These are phyloP conservation scores for Onygenales sp. DNA, from an alignment of 2,329 filamentous ascomycete species.

Conservation along the genomic window DNA sequence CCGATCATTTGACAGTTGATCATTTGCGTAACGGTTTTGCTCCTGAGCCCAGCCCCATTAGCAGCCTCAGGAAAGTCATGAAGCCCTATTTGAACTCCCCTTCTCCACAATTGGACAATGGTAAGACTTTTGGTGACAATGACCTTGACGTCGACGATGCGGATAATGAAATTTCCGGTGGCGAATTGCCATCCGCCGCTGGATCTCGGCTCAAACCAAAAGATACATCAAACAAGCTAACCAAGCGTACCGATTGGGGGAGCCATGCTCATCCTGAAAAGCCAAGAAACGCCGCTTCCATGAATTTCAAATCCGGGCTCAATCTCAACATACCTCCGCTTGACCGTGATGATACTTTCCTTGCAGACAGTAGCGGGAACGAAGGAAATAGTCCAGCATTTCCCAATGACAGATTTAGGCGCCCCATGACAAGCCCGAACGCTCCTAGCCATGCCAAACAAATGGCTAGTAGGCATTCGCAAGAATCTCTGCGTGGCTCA, in stretches of 20 bases:
- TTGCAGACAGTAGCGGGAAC: constrained; percentile 27
- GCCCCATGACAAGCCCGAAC: constrained; percentile 16
- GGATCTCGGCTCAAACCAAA: background rate
- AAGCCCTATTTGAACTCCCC: constrained; percentile 59
- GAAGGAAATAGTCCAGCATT: constrained; percentile 17
- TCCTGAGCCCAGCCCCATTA: constrained; percentile 53
- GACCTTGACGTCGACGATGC: constrained; percentile 8
- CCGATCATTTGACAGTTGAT: constrained; percentile 10
- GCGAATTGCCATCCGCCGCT: constrained; percentile 12
- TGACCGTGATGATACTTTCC: constrained; percentile 22
- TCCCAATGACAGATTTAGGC: constrained; percentile 8
- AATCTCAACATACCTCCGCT: constrained; percentile 17
- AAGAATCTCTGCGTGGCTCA: background rate
- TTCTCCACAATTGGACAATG: constrained; percentile 5
- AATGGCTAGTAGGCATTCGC: background rate
- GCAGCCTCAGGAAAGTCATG: constrained; percentile 79
- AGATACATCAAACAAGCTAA: background rate
- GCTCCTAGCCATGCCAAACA: constrained; percentile 7
- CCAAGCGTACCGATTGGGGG: background rate
- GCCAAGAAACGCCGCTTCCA: background rate
- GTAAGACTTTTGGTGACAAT: background rate
- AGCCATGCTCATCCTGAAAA: background rate
- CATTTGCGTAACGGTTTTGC: constrained; percentile 11
- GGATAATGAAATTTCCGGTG: constrained; percentile 16
- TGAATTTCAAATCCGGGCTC: constrained; percentile 17